Conservation (phyloP, 2,329 filamentous ascomycete species). For the Raffaelea deltoideospora region DNA sequence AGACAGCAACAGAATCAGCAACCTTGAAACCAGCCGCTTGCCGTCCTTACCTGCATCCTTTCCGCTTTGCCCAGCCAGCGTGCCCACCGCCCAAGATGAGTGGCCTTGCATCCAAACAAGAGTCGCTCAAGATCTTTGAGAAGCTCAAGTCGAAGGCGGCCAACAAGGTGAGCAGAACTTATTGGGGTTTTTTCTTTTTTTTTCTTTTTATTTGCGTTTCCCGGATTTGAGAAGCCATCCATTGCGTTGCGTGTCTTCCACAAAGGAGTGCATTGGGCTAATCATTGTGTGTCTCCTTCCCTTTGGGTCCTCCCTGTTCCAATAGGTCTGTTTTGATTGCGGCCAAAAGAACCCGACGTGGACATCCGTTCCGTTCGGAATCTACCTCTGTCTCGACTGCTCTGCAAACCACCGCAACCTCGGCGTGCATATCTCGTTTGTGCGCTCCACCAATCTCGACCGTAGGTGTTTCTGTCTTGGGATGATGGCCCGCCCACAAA, state of each 20-base stretch:
- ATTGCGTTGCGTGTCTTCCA: no score
- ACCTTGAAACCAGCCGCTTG: no score
- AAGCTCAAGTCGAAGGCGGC: constrained; percentile 88
- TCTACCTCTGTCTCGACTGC: constrained; percentile 96
- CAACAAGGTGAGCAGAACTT: no score
- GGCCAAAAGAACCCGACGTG: constrained; percentile 95
- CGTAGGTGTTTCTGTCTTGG: constrained; percentile 42
- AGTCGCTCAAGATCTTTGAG: constrained; percentile 95
- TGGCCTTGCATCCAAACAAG: constrained; percentile 70
- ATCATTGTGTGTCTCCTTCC: no score
- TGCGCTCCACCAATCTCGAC: constrained; percentile 94
- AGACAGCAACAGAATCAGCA: no score
- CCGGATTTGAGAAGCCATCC: not conserved
- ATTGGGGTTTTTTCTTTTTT: not conserved
- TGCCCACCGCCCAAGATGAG: constrained; percentile 33
- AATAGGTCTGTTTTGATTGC: constrained; percentile 96
- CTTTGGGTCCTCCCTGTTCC: not conserved
- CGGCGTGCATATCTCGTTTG: constrained; percentile 97
- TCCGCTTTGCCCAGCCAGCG: not conserved
- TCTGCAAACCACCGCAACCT: constrained; percentile 94
- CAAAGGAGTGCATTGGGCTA: no score
- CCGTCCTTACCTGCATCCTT: no score
- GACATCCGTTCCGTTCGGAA: constrained; percentile 89
- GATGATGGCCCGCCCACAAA: not conserved
- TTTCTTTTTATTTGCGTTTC: not conserved